phyloP scores from a whole-genome alignment of 495 filamentous ascomycete genomes.

The Lophium mytilinum region DNA sequence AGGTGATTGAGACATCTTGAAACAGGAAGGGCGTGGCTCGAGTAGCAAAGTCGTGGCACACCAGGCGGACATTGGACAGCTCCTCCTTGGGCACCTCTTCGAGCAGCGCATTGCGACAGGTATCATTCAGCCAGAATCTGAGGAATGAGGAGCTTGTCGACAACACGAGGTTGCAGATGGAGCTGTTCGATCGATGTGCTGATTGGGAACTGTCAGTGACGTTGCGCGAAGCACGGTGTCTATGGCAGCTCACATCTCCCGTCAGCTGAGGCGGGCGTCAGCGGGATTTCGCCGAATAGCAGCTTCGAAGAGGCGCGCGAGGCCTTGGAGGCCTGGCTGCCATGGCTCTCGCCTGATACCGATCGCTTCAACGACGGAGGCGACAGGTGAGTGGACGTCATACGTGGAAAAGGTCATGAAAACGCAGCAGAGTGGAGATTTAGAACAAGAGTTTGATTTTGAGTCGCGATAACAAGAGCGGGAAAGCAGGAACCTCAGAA shows the following conservation, averaged over 20 bases:
- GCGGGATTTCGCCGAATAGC: slow-evolving; percentile 37
- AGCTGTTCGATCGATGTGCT: slow-evolving; percentile 26
- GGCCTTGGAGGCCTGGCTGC: slow-evolving; percentile 19
- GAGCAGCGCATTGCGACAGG: slow-evolving; percentile 38
- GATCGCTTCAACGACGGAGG: slow-evolving; percentile 25
- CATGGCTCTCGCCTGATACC: slow-evolving; percentile 25
- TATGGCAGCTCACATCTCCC: slow-evolving; percentile 19
- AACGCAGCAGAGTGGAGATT: slow-evolving; percentile 1
- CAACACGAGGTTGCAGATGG: slow-evolving; percentile 34
- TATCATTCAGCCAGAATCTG: slow-evolving; percentile 43
- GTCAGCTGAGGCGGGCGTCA: slow-evolving; percentile 19
- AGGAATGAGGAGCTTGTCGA: slow-evolving; percentile 38
- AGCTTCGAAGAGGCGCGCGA: slow-evolving; percentile 26
- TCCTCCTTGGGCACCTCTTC: slow-evolving; percentile 36
- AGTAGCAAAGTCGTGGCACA: slow-evolving; percentile 44
- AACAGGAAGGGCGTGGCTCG: slow-evolving; percentile 45
- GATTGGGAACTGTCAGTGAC: slow-evolving; percentile 5
- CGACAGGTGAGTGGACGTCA: slow-evolving; percentile 17
- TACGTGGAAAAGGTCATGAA: slow-evolving; percentile 10
- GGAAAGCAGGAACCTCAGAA: slow-evolving; percentile 18
- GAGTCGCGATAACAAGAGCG: slow-evolving; percentile 11
- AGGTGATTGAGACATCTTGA: slow-evolving; percentile 48
- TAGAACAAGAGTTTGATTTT: not conserved
- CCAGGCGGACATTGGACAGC: slow-evolving; percentile 41
- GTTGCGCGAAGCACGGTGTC: not conserved